Conservation (phyloP, 1,284 basidiomycete species). For the Puccinia polysora region DNA sequence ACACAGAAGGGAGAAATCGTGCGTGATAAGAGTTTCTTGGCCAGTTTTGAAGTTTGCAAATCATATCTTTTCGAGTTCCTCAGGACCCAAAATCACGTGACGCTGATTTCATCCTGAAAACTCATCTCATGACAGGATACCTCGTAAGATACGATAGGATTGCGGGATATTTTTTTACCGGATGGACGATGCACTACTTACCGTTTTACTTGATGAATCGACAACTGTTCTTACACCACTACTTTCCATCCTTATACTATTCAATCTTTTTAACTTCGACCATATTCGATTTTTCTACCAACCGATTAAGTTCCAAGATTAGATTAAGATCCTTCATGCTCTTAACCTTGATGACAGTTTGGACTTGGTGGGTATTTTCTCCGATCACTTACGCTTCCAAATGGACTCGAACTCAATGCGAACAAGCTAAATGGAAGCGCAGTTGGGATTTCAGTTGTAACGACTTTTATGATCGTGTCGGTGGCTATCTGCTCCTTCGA, state of each 20-base stretch:
- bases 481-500: background rate
- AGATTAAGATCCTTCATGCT: conserved; percentile 73
- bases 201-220: conserved; percentile 95
- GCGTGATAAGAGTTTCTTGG: conserved; percentile 54
- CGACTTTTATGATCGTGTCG: conserved; percentile 49
- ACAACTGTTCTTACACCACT: conserved; percentile 94
- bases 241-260: conserved; percentile 92
- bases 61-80: background rate
- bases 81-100: background rate
- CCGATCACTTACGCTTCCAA: conserved; percentile 76
- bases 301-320: conserved; percentile 67
- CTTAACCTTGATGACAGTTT: conserved; percentile 68
- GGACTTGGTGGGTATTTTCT: conserved; percentile 73
- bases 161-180: conserved; percentile 84
- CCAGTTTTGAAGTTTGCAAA: background rate
- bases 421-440: conserved; percentile 74
- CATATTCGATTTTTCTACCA: conserved; percentile 80
- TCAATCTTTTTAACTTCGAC: conserved; percentile 73
- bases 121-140: conserved; percentile 58
- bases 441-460: conserved; percentile 95
- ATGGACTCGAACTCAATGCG: conserved; percentile 80
- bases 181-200: conserved; percentile 89
- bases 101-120: background rate
- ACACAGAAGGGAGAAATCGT: conserved; percentile 83
- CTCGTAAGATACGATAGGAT: conserved; percentile 86